Evolutionary conservation across 202 grass and related monocot species (phyloP), one percentile per base, ranked within the genome.

Genomic region (Elaeis oleifera): DNA sequence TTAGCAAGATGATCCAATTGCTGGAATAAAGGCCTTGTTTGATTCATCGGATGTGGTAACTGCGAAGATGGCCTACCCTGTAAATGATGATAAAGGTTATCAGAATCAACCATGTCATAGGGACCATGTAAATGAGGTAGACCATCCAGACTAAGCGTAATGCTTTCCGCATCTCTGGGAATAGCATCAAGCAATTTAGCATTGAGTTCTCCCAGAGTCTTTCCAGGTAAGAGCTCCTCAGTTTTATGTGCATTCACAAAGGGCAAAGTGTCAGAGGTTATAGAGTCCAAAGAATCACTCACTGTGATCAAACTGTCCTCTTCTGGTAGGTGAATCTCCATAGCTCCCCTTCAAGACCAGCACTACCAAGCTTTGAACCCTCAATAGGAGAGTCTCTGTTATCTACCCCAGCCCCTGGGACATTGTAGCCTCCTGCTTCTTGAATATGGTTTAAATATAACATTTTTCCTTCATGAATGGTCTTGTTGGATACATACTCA

Each of bases 291-390:
- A 68, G 25, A 52, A 68, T 56, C 27, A 48, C 28, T 68, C 11
- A 39, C 51, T 23, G 28, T 19, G 39, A 56, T 55, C 51, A 68
- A 56, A 56, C 52, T 55, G 20, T 55, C 18, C 6, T 22, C 53
- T 19, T 55, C 53, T 8, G n/a, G 53, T 20, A 55, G 73, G 60
- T 84, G 71, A 71, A 94, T 70, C 19, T 86, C 81, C 51, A 77
- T 60, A 27, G 72, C 71, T 70, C 81, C 77, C 75, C 79, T 69
- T 75, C 74, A 77, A 85, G 83, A 67, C 52, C 68, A 78, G 74
- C 24, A 69, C 54, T 53, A 44, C 72, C 67, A 55, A 68, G 81
- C 65, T 60, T 76, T 66, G 56, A 57, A 51, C 54, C 63, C 60
- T 62, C 36, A 57, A 79, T 18, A 23, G 44, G 50, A 61, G 73